Evolutionary conservation across 2,329 filamentous ascomycete species (phyloP).

Genomic region (Beauveria caledonica): DNA sequence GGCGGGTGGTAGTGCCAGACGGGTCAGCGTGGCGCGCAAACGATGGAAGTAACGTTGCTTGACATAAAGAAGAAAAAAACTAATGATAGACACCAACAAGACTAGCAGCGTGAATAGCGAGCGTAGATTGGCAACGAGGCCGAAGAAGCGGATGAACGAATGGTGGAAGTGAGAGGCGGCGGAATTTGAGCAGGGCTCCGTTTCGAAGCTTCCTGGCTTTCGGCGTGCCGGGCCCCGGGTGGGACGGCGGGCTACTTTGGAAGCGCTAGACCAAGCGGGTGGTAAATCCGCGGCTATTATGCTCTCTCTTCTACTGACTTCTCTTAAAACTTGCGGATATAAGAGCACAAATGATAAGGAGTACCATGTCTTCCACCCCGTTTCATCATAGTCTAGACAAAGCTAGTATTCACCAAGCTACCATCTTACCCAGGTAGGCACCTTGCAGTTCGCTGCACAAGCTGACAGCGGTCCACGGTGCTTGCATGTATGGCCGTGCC

Average conservation of each 20-base stretch:
- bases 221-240: constrained; percentile 8
- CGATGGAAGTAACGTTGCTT: background rate
- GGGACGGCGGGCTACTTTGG: background rate
- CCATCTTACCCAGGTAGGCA: background rate
- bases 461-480: background rate
- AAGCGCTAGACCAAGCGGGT: background rate
- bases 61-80: background rate
- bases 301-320: too few species aligned
- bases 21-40: background rate
- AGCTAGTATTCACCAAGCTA: too few species aligned
- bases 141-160: background rate
- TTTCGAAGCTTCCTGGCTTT: background rate
- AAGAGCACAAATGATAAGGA: too few species aligned
- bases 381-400: background rate
- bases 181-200: background rate
- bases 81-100: too few species aligned
- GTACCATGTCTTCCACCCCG: background rate
- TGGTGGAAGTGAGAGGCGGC: background rate
- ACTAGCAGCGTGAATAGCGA: background rate
- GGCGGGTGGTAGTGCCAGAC: background rate
- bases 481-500: background rate
- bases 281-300: too few species aligned
- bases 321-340: too few species aligned
- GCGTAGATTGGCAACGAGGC: background rate
- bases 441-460: background rate